These are phyloP conservation scores for Forsythia suspensa DNA, from an alignment of 257 asterid species.

Conservation along the genomic window DNA sequence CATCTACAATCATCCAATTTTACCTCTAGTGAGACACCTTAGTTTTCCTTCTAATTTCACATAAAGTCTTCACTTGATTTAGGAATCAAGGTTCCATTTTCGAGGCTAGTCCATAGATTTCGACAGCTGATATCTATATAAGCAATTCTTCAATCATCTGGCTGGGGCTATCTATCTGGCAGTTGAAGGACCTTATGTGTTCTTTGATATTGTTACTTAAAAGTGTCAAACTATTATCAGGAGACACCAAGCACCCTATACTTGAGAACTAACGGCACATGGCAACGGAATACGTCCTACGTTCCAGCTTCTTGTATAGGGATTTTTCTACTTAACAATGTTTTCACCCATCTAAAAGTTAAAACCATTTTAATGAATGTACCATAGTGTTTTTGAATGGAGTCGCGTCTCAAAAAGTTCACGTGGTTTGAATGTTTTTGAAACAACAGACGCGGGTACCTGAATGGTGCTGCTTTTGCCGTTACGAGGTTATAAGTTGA, in stretches of 20 bases:
- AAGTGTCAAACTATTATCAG: neutral
- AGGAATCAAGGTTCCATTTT: neutral
- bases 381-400: neutral
- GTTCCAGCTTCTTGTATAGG: neutral
- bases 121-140: neutral
- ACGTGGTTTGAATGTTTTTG: neutral
- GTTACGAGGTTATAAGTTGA: neutral
- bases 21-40: neutral
- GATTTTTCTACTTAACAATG: neutral
- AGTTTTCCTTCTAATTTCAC: neutral
- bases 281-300: neutral
- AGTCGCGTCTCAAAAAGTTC: neutral
- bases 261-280: neutral
- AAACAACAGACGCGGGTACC: neutral
- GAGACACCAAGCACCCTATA: neutral
- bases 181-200: neutral
- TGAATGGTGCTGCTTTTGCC: neutral
- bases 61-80: neutral
- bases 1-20: neutral
- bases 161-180: neutral
- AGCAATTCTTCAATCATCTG: neutral
- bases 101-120: neutral
- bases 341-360: neutral
- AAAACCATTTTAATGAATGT: neutral
- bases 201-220: neutral